Conservation (phyloP, 108 stramenopile genomes). For the Nitzschia putrida region DNA sequence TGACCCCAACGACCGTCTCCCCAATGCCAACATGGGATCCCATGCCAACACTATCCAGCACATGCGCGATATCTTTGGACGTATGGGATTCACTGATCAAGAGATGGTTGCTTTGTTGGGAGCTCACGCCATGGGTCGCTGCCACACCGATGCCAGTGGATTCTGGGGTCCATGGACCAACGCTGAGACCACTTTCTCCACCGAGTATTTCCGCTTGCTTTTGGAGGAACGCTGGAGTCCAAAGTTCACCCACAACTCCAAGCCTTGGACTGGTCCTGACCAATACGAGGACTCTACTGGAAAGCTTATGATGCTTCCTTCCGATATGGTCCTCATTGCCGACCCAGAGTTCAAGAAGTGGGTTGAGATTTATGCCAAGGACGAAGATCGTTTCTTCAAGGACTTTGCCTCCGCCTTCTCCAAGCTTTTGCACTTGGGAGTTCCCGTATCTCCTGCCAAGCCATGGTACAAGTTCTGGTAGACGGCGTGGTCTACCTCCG, state of each 20-base stretch:
- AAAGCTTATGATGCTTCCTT: conserved; percentile 65
- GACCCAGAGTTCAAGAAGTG: conserved; percentile 82
- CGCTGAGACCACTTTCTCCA: conserved; percentile 94
- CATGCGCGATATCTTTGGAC: conserved; percentile 91
- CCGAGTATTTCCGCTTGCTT: conserved; percentile 95
- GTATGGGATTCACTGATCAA: conserved; percentile 89
- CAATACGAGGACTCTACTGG: conserved; percentile 88
- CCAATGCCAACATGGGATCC: conserved; percentile 89
- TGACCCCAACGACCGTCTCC: conserved; percentile 78
- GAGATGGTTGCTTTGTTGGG: conserved; percentile 97
- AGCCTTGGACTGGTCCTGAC: conserved; percentile 85
- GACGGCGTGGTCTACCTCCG: not conserved
- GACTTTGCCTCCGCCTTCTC: conserved; percentile 84
- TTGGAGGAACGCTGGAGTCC: conserved; percentile 81
- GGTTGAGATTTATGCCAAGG: conserved; percentile 91
- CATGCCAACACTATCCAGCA: conserved; percentile 68
- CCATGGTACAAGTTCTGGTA: conserved; percentile 86
- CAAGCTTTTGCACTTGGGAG: conserved; percentile 81
- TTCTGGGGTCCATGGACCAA: conserved; percentile 95
- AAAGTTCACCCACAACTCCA: conserved; percentile 90
- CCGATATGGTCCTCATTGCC: conserved; percentile 85
- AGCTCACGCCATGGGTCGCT: conserved; percentile 95
- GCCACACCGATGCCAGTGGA: conserved; percentile 86
- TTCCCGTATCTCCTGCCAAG: conserved; percentile 62
- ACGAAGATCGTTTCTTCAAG: conserved; percentile 88